Base-by-base conservation (phyloP, 257 asterid genomes). In the Solanum appendiculatum region DNA sequence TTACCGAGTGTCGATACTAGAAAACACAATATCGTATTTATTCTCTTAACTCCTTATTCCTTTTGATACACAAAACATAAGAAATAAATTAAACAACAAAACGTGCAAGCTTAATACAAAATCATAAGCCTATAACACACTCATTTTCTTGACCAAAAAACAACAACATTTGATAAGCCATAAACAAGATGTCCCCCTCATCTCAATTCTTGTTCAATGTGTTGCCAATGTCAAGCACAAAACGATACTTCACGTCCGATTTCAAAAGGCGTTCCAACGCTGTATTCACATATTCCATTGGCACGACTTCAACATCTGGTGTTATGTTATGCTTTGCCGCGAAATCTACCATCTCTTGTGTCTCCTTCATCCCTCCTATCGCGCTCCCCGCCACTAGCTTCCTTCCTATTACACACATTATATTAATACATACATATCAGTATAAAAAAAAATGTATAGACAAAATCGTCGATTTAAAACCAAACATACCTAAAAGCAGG, bases 321-420 rank as follows among this genome's bases (percentile, higher is more conserved):
- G 86, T 84, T 13, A 89, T 85, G 46, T 82, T 82, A 58, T 90
- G 86, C 69, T 90, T 56, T 7, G 90, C 89, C 0, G 92, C 89
- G 33, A 88, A 88, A 21, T 88, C 84, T 6, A 90, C 58, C 90
- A 90, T 88, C 51, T 90, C 92, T 90, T 90, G 88, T 0, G 92
- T 90, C 89, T 90, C 92, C 68, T 88, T 86, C 4, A 90, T n/a
- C 8, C 92, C 92, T 46, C 92, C 92, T 69, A 84, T 86, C 37
- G 21, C 51, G 44, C 92, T 90, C 66, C 92, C 92, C 1, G 88
- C 90, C 20, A 90, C 33, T 63, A 86, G 33, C 77, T 88, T 90
- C 36, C 92, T 77, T 21, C 92, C 89, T 90, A 80, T 46, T 58
- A 33, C 2, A 3, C n/a, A 25, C 54, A 46, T 75, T 46, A 21